A percentile compares a stretch with the other conserved stretches of the same genome.
phyloP scores from a whole-genome alignment of 164 flowering plant species.

The Malania oleifera region DNA sequence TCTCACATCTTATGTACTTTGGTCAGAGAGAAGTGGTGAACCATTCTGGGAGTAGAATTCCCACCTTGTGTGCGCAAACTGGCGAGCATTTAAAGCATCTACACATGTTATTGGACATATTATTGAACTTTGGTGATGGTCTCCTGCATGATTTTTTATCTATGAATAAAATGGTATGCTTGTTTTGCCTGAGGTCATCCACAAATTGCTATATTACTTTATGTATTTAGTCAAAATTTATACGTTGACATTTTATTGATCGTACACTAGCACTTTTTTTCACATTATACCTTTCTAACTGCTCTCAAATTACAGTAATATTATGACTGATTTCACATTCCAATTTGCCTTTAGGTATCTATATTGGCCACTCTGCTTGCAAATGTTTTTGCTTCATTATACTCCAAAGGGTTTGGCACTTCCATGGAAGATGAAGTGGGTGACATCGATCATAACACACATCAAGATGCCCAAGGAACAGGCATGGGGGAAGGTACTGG shows the following conservation, averaged over 20 bases:
- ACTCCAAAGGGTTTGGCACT: conserved; percentile 63
- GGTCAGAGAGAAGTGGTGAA: conserved; percentile 47
- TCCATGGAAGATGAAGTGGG: conserved; percentile 46
- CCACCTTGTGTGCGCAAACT: conserved; percentile 20
- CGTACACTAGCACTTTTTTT: too few relatives aligned
- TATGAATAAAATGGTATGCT: conserved; percentile 59
- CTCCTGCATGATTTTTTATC: conserved; percentile 60
- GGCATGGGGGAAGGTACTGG: conserved; percentile 98
- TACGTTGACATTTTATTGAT: background rate
- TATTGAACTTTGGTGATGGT: conserved; percentile 47
- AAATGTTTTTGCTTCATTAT: conserved; percentile 51
- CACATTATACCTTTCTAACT: too few relatives aligned
- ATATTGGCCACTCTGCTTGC: conserved; percentile 62
- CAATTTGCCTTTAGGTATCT: conserved; percentile 50
- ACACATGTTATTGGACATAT: conserved; percentile 27
- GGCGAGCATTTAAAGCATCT: conserved; percentile 34
- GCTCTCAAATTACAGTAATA: background rate
- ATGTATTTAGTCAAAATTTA: background rate
- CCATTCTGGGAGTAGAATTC: conserved; percentile 16
- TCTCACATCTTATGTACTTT: conserved; percentile 13
- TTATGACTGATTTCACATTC: background rate
- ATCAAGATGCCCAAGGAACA: conserved; percentile 71
- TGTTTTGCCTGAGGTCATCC: background rate
- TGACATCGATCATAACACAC: conserved; percentile 25
- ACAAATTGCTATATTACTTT: background rate